These are phyloP conservation scores for Penstemon davidsonii DNA, from an alignment of 257 asterid species.

Conservation along the genomic window DNA sequence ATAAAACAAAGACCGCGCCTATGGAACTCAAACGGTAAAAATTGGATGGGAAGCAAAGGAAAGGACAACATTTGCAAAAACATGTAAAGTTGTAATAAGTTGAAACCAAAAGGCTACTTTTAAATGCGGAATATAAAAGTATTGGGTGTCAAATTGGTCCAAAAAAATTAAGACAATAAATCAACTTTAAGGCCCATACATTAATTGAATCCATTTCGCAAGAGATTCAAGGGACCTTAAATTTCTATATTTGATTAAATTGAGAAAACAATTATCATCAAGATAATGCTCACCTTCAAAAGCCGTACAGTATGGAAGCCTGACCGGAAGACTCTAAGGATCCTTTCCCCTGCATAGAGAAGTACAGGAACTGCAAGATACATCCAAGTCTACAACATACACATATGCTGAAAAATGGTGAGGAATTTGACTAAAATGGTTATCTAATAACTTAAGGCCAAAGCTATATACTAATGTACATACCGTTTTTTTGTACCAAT, in stretches of 20 bases:
- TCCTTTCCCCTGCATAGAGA: conserved; percentile 87
- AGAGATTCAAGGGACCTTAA: too few species aligned
- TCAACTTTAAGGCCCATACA: too few species aligned
- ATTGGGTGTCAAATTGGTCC: too few species aligned
- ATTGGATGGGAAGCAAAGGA: too few species aligned
- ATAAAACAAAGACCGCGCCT: too few species aligned
- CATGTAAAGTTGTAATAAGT: too few species aligned
- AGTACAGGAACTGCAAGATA: conserved; percentile 87
- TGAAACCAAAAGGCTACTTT: too few species aligned
- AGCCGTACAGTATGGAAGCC: conserved; percentile 67
- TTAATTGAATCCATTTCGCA: too few species aligned
- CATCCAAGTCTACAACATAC: conserved; percentile 86
- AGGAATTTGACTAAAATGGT: not conserved
- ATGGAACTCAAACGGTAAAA: too few species aligned
- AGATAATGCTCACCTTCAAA: conserved; percentile 57
- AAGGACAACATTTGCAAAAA: too few species aligned
- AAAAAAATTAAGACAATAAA: too few species aligned
- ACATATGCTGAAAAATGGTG: conserved; percentile 1
- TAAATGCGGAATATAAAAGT: too few species aligned
- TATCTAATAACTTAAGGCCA: not conserved
- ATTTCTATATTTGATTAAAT: not conserved
- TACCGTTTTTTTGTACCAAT: conserved; percentile 89
- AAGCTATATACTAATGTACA: not conserved
- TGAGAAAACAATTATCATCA: conserved; percentile 3
- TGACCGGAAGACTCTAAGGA: conserved; percentile 81